phyloP scores from a whole-genome alignment of 306 rosid species.

The Cucumis hystrix region DNA sequence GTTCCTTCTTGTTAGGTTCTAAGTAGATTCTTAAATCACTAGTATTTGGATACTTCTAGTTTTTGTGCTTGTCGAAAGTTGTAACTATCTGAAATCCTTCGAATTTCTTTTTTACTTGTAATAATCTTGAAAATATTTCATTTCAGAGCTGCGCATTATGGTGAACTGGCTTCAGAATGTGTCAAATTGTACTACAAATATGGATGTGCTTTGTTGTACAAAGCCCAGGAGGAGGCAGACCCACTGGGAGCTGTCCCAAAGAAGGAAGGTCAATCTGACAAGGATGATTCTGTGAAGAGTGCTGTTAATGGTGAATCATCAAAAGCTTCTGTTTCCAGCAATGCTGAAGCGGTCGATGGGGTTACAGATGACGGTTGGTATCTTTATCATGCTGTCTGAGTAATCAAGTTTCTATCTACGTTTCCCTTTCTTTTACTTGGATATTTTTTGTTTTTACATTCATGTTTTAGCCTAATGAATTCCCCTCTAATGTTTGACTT shows the following conservation, averaged over 20 bases:
- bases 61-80: not conserved
- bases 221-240: slow-evolving; percentile 95
- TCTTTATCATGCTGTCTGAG: slow-evolving; percentile 7
- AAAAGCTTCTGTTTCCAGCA: slow-evolving; percentile 38
- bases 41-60: not conserved
- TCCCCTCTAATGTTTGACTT: not conserved
- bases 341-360: slow-evolving; percentile 40
- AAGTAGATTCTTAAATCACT: not conserved
- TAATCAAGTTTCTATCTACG: not conserved
- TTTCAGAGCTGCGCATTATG: slow-evolving; percentile 54
- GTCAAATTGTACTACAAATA: slow-evolving; percentile 66
- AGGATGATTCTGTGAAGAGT: slow-evolving; percentile 46
- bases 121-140: slow-evolving; percentile 7
- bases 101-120: not conserved
- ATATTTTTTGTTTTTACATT: not conserved
- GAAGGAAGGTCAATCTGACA: slow-evolving; percentile 44
- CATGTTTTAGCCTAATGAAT: not conserved
- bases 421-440: not conserved
- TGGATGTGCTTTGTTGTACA: slow-evolving; percentile 77
- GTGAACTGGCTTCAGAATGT: slow-evolving; percentile 90
- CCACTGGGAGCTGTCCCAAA: slow-evolving; percentile 81
- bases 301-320: slow-evolving; percentile 54
- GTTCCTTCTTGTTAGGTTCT: not conserved
- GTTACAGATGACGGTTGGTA: slow-evolving; percentile 47
- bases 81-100: not conserved